Evolutionary conservation across 2,329 filamentous ascomycete species (phyloP), one percentile per base, ranked within the genome.

Genomic region (Cladosporium sp.): DNA sequence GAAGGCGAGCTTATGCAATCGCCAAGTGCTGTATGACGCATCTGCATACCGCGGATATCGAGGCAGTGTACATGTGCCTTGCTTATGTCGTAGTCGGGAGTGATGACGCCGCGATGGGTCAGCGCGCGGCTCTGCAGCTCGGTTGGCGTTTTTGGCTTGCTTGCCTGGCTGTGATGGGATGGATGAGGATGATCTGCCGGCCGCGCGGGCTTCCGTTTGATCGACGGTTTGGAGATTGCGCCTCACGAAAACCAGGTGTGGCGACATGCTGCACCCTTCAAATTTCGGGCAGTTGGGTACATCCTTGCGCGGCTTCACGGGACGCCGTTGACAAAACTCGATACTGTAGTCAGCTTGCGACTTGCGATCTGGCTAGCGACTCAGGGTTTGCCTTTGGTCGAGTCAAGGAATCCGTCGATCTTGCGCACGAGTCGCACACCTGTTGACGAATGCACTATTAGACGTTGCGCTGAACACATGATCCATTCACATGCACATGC

Each of bases 111-210:
- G 17, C 3, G 42, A 45, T 45, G n/a, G 42, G 17, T 45, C 42
- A 45, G 42, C 42, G 42, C 39, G 39, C 40, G 40, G 24, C 42
- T 45, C 22, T 5, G 25, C 42, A 25, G n/a, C 42, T 28, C 9
- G 42, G 42, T n/a, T 45, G 42, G 42, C 42, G 42, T 45, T 45
- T 28, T 45, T 22, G n/a, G 42, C 42, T 45, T 45, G 42, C 42
- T 28, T 25, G 22, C 22, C n/a, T n/a, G n/a, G n/a, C n/a, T n/a
- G n/a, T n/a, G n/a, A n/a, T n/a, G n/a, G n/a, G n/a, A n/a, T n/a
- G n/a, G n/a, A n/a, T n/a, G n/a, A n/a, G n/a, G n/a, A n/a, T n/a
- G 25, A 44, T 13, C 39, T 42, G n/a, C 17, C 19, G 32, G 22
- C 20, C 25, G 12, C 15, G 25, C 25, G 25, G 44, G 44, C 44